Evolutionary conservation across 169 alveolate species (phyloP).

Genomic region (Toxoplasma gondii): DNA sequence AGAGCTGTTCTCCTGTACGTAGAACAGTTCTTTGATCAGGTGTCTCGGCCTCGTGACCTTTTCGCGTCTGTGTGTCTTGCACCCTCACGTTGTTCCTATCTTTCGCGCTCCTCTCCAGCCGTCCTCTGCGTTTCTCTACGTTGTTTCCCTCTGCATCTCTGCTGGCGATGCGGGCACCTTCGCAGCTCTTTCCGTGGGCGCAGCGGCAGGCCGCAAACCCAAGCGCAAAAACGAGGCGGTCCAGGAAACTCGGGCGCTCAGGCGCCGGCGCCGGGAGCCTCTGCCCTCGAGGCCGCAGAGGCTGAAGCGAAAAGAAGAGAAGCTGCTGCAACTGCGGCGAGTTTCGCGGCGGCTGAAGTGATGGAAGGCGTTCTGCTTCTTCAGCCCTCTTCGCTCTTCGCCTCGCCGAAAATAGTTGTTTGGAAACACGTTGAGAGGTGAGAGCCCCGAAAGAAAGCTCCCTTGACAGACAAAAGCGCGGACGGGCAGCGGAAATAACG

Average conservation of each 20-base stretch:
- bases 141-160: background rate
- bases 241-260: background rate
- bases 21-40: too few species aligned
- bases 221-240: background rate
- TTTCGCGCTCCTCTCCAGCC: background rate
- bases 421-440: slow-evolving; percentile 23
- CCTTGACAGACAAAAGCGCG: background rate
- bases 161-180: background rate
- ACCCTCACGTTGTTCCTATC: too few species aligned
- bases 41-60: too few species aligned
- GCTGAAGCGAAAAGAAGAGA: background rate
- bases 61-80: too few species aligned
- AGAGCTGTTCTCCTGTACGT: too few species aligned
- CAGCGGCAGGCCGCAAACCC: background rate
- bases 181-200: background rate
- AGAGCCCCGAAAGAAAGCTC: background rate
- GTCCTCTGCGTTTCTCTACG: background rate
- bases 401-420: background rate
- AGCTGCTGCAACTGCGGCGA: background rate
- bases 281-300: background rate
- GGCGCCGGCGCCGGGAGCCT: background rate
- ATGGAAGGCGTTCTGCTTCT: slow-evolving; percentile 9
- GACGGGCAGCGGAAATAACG: background rate
- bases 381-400: background rate
- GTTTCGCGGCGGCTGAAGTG: background rate